Evolutionary conservation across 73 alveolate species (phyloP).

Genomic region (Paramecium sexaurelia): DNA sequence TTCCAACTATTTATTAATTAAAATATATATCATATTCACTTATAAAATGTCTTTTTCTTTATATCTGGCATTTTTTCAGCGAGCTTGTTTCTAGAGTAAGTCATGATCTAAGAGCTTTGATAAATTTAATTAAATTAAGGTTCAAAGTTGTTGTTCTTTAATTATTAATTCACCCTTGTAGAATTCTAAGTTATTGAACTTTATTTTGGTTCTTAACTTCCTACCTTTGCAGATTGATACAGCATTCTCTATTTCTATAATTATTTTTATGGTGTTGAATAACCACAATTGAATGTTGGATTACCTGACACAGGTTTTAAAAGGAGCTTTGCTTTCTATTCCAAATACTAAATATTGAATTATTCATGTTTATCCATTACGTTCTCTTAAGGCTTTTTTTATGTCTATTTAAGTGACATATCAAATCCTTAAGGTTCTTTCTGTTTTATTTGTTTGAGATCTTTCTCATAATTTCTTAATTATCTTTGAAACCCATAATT

Average conservation of each 20-base stretch:
- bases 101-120: not conserved
- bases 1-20: too few species aligned
- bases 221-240: not conserved
- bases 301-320: not conserved
- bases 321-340: constrained; percentile 19
- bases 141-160: not conserved
- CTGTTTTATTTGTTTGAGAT: not conserved
- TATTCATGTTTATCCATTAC: constrained; percentile 4
- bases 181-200: not conserved
- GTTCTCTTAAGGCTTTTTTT: not conserved
- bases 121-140: not conserved
- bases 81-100: not conserved
- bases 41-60: not conserved
- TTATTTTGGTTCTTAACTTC: not conserved
- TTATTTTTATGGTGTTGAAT: not conserved
- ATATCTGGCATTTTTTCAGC: not conserved
- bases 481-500: constrained; percentile 72
- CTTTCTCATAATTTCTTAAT: constrained; percentile 67
- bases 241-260: not conserved
- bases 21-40: not conserved
- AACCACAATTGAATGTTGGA: not conserved
- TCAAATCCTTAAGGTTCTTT: not conserved
- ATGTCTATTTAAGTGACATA: not conserved
- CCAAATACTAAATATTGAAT: constrained; percentile 21
- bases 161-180: not conserved